Percentiles rank a stretch among this genome's conserved stretches.
phyloP scores from a whole-genome alignment of 805 yeast genomes.

The Cyberlindnera meyerae region DNA sequence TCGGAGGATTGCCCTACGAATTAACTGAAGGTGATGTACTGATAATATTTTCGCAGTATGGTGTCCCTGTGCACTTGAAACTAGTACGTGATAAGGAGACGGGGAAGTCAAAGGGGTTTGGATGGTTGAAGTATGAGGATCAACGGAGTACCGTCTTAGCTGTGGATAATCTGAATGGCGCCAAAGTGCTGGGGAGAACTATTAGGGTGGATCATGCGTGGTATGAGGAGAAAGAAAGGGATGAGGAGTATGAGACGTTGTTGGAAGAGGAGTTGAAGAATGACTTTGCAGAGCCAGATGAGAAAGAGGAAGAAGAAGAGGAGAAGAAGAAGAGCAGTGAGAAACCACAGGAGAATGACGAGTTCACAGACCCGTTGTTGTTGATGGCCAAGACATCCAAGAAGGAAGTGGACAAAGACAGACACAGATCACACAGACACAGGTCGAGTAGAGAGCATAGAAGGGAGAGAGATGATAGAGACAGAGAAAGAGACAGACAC shows the following conservation, averaged over 20 bases:
- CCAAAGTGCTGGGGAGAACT: conserved; percentile 42
- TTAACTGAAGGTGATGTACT: conserved; percentile 73
- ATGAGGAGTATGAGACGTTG: conserved; percentile 41
- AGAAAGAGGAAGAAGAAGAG: conserved; percentile 4
- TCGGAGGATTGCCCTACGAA: conserved; percentile 66
- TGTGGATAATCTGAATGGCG: conserved; percentile 82
- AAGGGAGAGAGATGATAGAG: neutral
- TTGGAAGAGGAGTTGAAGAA: conserved; percentile 29
- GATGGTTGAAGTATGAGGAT: conserved; percentile 77
- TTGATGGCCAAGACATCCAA: conserved; percentile 13
- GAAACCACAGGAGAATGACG: conserved; percentile 16
- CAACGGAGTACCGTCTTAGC: conserved; percentile 78
- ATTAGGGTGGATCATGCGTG: conserved; percentile 70
- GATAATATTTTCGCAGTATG: conserved; percentile 82
- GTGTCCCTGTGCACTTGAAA: conserved; percentile 73
- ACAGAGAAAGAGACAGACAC: neutral
- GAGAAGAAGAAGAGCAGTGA: neutral
- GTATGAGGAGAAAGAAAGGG: conserved; percentile 50
- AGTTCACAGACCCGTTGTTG: conserved; percentile 24
- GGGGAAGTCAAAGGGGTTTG: conserved; percentile 71
- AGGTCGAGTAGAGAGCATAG: neutral
- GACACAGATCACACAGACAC: neutral
- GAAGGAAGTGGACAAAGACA: conserved; percentile 1
- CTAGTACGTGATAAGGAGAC: conserved; percentile 61
- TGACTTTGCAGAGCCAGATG: conserved; percentile 23